phyloP scores from a whole-genome alignment of 495 filamentous ascomycete species.

The Choiromyces venosus region DNA sequence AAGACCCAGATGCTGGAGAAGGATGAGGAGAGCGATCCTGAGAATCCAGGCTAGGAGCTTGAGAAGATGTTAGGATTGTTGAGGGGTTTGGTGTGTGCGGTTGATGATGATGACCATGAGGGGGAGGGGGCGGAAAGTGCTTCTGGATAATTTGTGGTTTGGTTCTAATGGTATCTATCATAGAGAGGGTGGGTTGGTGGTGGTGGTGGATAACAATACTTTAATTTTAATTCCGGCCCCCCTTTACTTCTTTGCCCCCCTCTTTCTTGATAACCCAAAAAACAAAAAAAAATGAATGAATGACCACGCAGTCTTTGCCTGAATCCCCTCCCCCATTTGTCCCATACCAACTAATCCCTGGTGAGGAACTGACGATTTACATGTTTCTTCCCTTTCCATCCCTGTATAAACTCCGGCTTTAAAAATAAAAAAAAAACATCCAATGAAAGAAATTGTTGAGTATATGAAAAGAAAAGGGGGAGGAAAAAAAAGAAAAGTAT shows the following conservation, averaged over 20 bases:
- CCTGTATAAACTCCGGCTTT: neutral
- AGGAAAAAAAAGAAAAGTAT: conserved; percentile 7
- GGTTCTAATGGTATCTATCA: too few relatives aligned
- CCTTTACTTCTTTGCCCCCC: too few relatives aligned
- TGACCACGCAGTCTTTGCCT: neutral
- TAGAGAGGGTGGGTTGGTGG: too few relatives aligned
- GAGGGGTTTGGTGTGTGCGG: neutral
- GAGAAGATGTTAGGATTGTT: neutral
- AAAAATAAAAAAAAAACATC: conserved; percentile 8
- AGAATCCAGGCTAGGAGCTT: conserved; percentile 26
- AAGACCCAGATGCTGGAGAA: conserved; percentile 54
- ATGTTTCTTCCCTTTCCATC: neutral
- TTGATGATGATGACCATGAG: neutral
- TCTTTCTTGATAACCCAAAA: neutral
- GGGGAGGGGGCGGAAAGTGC: conserved; percentile 5
- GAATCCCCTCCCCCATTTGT: neutral
- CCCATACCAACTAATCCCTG: neutral
- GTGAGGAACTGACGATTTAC: neutral
- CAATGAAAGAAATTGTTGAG: conserved; percentile 12
- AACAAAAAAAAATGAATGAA: conserved; percentile 3
- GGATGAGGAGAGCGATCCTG: conserved; percentile 49
- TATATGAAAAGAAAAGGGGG: conserved; percentile 10
- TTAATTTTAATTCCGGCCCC: neutral
- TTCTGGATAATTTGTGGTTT: neutral
- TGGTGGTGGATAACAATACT: neutral